Conservation (phyloP, 2,329 filamentous ascomycete species). For the Cladobotryum mycophilum region DNA sequence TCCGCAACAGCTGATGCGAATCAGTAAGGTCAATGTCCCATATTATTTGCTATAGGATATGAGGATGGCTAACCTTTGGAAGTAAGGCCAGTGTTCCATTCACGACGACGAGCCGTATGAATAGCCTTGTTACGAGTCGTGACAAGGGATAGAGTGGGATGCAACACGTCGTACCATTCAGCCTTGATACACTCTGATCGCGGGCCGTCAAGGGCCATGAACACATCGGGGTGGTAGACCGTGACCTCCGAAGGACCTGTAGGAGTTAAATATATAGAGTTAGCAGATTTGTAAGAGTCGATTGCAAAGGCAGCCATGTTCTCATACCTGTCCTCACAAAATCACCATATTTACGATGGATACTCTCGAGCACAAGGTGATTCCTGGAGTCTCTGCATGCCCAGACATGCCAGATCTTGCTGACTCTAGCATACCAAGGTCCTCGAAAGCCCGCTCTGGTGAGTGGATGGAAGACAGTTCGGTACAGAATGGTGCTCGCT, state of each 20-base stretch:
- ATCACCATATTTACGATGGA: conserved; percentile 19
- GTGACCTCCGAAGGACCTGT: conserved; percentile 19
- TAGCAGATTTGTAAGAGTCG: too few species aligned
- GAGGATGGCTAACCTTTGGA: conserved; percentile 13
- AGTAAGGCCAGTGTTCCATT: conserved; percentile 19
- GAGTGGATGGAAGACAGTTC: conserved; percentile 33
- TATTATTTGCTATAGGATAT: background rate
- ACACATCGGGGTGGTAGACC: conserved; percentile 21
- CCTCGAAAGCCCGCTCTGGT: conserved; percentile 28
- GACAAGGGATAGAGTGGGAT: conserved; percentile 15
- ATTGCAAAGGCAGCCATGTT: background rate
- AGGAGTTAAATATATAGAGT: too few species aligned
- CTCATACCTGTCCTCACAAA: conserved; percentile 21
- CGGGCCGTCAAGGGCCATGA: conserved; percentile 19
- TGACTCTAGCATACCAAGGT: conserved; percentile 28
- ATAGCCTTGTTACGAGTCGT: conserved; percentile 17
- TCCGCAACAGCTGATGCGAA: conserved; percentile 10
- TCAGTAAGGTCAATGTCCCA: background rate
- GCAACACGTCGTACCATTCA: conserved; percentile 22
- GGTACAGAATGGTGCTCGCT: conserved; percentile 31
- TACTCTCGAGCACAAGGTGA: conserved; percentile 15
- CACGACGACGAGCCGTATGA: conserved; percentile 17
- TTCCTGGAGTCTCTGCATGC: conserved; percentile 18
- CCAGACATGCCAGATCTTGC: conserved; percentile 32
- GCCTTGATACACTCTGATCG: conserved; percentile 20